Evolutionary conservation across 306 rosid species (phyloP).

Genomic region (Calophaca sinica): DNA sequence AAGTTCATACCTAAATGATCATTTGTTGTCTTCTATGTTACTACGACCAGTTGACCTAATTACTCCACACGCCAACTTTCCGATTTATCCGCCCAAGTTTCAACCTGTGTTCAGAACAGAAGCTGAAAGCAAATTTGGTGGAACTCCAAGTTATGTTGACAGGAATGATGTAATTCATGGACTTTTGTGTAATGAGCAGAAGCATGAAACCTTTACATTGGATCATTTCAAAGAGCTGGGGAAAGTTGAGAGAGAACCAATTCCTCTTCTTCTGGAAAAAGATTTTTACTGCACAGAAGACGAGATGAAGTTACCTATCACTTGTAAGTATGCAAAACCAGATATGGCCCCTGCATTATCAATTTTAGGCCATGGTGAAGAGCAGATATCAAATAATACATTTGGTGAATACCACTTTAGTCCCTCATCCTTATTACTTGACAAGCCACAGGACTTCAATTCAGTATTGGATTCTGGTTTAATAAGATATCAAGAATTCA

Average conservation of each 20-base stretch:
- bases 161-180: conserved; percentile 44
- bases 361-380: conserved; percentile 44
- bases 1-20: conserved; percentile 51
- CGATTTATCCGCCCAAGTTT: conserved; percentile 42
- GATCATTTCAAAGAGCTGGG: conserved; percentile 50
- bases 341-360: conserved; percentile 39
- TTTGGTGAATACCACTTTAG: conserved; percentile 39
- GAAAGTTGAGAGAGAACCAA: conserved; percentile 45
- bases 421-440: conserved; percentile 51
- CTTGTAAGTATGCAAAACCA: conserved; percentile 46
- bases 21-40: conserved; percentile 50
- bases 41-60: conserved; percentile 50
- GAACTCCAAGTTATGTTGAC: conserved; percentile 45
- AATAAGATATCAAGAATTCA: conserved; percentile 48
- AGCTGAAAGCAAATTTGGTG: conserved; percentile 47
- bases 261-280: conserved; percentile 59
- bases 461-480: conserved; percentile 48
- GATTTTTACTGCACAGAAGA: conserved; percentile 42
- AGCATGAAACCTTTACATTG: conserved; percentile 42
- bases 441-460: conserved; percentile 42
- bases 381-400: conserved; percentile 40
- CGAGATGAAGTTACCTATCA: conserved; percentile 41
- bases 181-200: conserved; percentile 48
- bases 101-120: conserved; percentile 50
- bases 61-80: conserved; percentile 48